phyloP scores from a whole-genome alignment of 2,329 filamentous ascomycete species.

The Phialophora verrucosa region DNA sequence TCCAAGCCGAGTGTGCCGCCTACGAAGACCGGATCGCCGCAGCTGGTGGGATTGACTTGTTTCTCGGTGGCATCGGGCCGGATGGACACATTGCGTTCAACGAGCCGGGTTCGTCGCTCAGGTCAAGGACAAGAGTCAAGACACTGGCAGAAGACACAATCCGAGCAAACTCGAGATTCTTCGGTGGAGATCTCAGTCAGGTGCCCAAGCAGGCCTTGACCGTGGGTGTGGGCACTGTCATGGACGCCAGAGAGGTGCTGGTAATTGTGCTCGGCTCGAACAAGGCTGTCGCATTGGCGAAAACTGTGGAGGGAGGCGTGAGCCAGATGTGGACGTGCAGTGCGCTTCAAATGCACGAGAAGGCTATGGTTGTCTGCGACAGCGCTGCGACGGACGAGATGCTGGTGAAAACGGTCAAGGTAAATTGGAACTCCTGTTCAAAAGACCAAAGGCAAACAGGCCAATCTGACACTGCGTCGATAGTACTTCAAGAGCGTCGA shows the following conservation, averaged over 20 bases:
- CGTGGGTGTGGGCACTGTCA: slow-evolving; percentile 81
- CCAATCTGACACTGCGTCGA: not conserved
- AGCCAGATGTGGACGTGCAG: slow-evolving; percentile 94
- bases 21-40: slow-evolving; percentile 79
- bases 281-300: slow-evolving; percentile 79
- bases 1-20: slow-evolving; percentile 75
- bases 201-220: slow-evolving; percentile 84
- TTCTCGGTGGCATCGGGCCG: slow-evolving; percentile 82
- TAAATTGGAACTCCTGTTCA: slow-evolving; percentile 24
- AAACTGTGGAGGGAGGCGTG: slow-evolving; percentile 78
- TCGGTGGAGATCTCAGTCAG: slow-evolving; percentile 72
- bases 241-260: slow-evolving; percentile 80
- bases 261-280: slow-evolving; percentile 81
- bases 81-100: slow-evolving; percentile 93
- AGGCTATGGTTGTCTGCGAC: slow-evolving; percentile 82
- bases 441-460: not conserved
- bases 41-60: slow-evolving; percentile 80
- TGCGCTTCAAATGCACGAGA: slow-evolving; percentile 77
- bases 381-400: slow-evolving; percentile 77
- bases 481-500: slow-evolving; percentile 76
- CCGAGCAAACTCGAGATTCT: slow-evolving; percentile 83
- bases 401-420: slow-evolving; percentile 73
- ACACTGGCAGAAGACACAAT: slow-evolving; percentile 87
- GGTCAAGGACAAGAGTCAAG: slow-evolving; percentile 81
- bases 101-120: slow-evolving; percentile 79